Conservation (phyloP, 805 yeast genomes). For the Clavispora phyllophila region DNA sequence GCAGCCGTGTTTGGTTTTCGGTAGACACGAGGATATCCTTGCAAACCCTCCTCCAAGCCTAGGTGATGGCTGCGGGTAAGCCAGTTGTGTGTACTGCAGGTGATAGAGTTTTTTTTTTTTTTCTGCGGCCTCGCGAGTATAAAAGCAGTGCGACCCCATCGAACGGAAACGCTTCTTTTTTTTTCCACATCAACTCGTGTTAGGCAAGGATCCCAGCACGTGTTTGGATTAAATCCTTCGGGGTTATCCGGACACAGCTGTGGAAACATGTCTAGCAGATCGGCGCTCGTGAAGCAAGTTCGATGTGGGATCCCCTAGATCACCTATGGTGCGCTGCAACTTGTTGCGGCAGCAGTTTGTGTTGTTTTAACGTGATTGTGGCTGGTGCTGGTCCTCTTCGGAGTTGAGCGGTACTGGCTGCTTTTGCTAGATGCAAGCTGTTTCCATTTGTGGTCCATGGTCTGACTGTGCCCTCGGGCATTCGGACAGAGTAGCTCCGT, state of each 20-base stretch:
- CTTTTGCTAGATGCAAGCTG: constrained; percentile 14
- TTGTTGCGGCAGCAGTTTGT: constrained; percentile 6
- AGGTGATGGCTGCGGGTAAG: background rate
- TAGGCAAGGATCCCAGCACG: constrained; percentile 40
- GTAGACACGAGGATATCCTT: background rate
- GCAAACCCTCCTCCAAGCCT: background rate
- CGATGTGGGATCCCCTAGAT: constrained; percentile 13
- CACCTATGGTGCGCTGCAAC: background rate
- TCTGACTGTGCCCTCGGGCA: constrained; percentile 22
- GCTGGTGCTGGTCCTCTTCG: constrained; percentile 36
- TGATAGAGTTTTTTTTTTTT: background rate
- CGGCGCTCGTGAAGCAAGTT: constrained; percentile 74
- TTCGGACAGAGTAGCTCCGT: constrained; percentile 91
- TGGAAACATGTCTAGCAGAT: constrained; percentile 46
- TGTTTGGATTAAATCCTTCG: constrained; percentile 22
- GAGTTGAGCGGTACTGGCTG: constrained; percentile 48
- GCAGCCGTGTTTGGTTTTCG: too few relatives aligned
- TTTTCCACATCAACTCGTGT: constrained; percentile 48
- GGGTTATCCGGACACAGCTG: constrained; percentile 27
- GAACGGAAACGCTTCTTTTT: constrained; percentile 3
- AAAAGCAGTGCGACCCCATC: background rate
- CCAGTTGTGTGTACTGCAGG: background rate
- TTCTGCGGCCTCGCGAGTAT: background rate
- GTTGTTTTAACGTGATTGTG: constrained; percentile 6
- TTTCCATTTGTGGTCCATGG: background rate